A percentile compares a stretch with the other conserved stretches of the same genome.
These are phyloP conservation scores for Colletotrichum musae DNA, from an alignment of 2,329 filamentous ascomycete species.

Conservation along the genomic window DNA sequence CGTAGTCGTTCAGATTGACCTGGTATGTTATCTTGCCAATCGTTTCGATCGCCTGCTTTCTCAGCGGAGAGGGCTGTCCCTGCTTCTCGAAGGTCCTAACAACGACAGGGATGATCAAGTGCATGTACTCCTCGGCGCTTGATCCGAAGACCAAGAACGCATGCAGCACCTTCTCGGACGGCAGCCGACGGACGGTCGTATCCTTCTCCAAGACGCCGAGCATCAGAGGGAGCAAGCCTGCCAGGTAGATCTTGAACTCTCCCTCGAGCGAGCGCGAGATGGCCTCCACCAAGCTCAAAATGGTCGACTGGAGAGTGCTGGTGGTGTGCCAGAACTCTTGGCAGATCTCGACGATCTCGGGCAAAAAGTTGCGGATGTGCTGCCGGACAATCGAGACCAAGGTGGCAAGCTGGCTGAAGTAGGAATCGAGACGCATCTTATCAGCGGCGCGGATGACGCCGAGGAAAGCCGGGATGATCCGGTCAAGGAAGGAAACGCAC, in stretches of 20 bases:
- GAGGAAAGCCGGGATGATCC: constrained; percentile 95
- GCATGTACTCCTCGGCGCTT: constrained; percentile 98
- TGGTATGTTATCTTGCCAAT: constrained; percentile 94
- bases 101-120: constrained; percentile 95
- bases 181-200: constrained; percentile 78
- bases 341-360: constrained; percentile 87
- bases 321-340: constrained; percentile 92
- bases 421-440: constrained; percentile 86
- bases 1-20: constrained; percentile 97
- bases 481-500: constrained; percentile 93
- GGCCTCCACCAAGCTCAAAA: constrained; percentile 91
- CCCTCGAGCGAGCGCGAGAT: constrained; percentile 95
- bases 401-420: constrained; percentile 96
- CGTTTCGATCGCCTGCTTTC: constrained; percentile 93
- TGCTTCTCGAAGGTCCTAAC: constrained; percentile 94
- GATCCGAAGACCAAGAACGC: constrained; percentile 96
- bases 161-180: constrained; percentile 92
- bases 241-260: constrained; percentile 97
- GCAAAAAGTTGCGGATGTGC: constrained; percentile 92
- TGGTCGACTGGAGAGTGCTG: constrained; percentile 87
- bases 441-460: constrained; percentile 88
- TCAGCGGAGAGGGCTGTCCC: constrained; percentile 82
- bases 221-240: constrained; percentile 91
- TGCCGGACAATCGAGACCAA: constrained; percentile 96
- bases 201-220: constrained; percentile 94